These are phyloP conservation scores for Blastocystis sp. DNA, from an alignment of 352 stramenopile species.

Conservation along the genomic window DNA sequence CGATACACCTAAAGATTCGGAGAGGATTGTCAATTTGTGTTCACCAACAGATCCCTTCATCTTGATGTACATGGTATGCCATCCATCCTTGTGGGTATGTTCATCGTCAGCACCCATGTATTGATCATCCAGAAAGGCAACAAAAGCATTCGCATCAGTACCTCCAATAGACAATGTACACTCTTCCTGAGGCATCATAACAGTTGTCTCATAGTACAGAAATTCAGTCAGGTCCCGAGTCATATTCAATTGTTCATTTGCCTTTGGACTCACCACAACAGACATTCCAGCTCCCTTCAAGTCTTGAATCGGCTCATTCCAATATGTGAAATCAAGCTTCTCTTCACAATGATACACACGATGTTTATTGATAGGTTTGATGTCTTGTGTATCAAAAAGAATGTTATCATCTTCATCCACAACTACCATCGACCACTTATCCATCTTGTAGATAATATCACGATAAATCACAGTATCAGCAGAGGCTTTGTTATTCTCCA, in stretches of 20 bases:
- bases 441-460: not conserved
- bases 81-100: not conserved
- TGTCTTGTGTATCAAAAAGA: constrained; percentile 10
- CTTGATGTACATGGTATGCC: constrained; percentile 27
- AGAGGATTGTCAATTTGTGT: not conserved
- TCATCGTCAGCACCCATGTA: constrained; percentile 17
- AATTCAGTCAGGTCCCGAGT: constrained; percentile 32
- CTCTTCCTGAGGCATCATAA: constrained; percentile 10
- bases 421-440: not conserved
- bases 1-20: constrained; percentile 33
- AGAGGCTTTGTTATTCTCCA: not conserved
- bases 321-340: not conserved
- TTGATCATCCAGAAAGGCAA: not conserved
- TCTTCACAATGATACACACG: constrained; percentile 34
- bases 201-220: constrained; percentile 32
- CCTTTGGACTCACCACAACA: constrained; percentile 13
- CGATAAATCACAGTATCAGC: not conserved
- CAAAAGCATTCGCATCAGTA: constrained; percentile 12
- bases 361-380: constrained; percentile 25
- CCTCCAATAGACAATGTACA: constrained; percentile 24
- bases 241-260: constrained; percentile 19
- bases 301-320: not conserved
- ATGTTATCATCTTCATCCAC: constrained; percentile 12
- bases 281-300: not conserved
- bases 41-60: not conserved